phyloP scores from a whole-genome alignment of 108 stramenopile species.

The Skeletonema costatum region DNA sequence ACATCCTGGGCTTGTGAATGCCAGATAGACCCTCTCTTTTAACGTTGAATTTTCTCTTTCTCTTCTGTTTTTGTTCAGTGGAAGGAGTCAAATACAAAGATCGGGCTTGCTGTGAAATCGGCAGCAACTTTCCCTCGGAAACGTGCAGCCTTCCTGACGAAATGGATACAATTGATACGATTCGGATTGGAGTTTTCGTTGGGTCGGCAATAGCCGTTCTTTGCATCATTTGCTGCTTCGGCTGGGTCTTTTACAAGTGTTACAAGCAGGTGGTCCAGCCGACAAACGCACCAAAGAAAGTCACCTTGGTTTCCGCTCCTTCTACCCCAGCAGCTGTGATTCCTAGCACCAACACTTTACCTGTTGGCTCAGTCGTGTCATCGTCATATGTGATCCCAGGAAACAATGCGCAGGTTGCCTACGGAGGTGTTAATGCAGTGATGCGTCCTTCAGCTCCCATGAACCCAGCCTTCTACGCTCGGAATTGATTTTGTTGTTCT shows the following conservation, averaged over 20 bases:
- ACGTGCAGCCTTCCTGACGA: not conserved
- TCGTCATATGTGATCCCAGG: not conserved
- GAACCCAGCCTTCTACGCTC: not conserved
- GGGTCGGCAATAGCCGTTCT: not conserved
- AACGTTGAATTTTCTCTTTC: not conserved
- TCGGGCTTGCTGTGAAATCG: conserved; percentile 27
- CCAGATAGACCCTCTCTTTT: not conserved
- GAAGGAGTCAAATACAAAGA: conserved; percentile 18
- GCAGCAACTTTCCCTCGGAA: conserved; percentile 2
- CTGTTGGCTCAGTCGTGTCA: not conserved
- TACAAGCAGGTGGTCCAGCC: not conserved
- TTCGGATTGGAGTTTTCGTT: not conserved
- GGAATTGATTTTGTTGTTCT: too few relatives aligned
- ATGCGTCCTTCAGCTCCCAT: not conserved
- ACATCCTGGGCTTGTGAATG: not conserved
- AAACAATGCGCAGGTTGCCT: not conserved
- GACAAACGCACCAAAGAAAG: not conserved
- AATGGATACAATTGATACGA: not conserved
- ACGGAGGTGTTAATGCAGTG: not conserved
- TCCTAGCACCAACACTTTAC: not conserved
- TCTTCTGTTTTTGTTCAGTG: not conserved
- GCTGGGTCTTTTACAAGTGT: not conserved
- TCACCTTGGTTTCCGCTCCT: not conserved
- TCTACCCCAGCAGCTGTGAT: not conserved
- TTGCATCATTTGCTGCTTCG: not conserved